These are phyloP conservation scores for Ailanthus altissimus DNA, from an alignment of 345 rosid species.

Conservation along the genomic window DNA sequence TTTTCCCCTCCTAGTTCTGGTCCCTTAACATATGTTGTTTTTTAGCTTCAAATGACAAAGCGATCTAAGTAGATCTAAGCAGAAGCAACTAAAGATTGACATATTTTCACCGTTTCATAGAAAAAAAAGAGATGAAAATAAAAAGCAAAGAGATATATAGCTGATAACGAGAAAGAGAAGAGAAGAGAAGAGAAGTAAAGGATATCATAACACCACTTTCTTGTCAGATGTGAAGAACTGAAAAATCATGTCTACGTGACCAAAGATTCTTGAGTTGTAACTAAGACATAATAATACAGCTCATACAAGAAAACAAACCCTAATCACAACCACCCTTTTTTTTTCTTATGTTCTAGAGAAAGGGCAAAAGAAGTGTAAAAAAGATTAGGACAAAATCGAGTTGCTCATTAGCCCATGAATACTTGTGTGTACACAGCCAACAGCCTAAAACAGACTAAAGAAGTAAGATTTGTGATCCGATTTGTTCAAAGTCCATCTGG, in stretches of 20 bases:
- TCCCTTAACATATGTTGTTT: not conserved
- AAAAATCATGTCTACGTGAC: constrained; percentile 45
- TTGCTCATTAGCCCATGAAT: not conserved
- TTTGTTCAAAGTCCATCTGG: not conserved
- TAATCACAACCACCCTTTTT: constrained; percentile 7
- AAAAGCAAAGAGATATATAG: not conserved
- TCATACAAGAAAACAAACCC: constrained; percentile 11
- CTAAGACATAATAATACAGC: constrained; percentile 16
- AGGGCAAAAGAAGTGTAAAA: constrained; percentile 10
- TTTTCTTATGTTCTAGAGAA: not conserved
- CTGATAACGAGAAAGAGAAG: not conserved
- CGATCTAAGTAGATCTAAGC: not conserved
- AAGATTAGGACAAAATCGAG: not conserved
- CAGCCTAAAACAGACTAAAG: not conserved
- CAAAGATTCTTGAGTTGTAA: constrained; percentile 36
- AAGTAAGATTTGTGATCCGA: not conserved
- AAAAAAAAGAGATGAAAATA: not conserved
- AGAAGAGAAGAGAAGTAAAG: constrained; percentile 18
- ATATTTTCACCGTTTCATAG: constrained; percentile 5
- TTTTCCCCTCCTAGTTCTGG: not conserved
- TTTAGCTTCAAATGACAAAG: constrained; percentile 8
- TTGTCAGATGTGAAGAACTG: constrained; percentile 33
- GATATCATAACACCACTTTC: constrained; percentile 30
- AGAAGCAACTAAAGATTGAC: not conserved
- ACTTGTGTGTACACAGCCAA: not conserved